These are phyloP conservation scores for Zymoseptoria brevis DNA, from an alignment of 2,329 filamentous ascomycete genomes.

Conservation along the genomic window DNA sequence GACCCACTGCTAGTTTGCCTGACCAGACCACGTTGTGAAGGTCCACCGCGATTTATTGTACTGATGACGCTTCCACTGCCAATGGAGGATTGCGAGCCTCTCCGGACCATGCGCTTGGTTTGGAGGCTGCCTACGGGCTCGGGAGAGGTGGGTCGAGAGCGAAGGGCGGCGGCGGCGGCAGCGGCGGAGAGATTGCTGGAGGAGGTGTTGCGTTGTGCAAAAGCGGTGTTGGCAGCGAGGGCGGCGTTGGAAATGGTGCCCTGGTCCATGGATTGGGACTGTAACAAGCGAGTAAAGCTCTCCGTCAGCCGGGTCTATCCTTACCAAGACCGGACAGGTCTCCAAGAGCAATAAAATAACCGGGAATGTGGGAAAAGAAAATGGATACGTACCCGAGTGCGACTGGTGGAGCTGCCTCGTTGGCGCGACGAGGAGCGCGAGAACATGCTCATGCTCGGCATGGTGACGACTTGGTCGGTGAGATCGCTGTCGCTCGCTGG, in stretches of 20 bases:
- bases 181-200: conserved; percentile 67
- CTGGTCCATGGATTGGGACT: conserved; percentile 43
- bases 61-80: conserved; percentile 38
- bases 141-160: conserved; percentile 67
- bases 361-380: neutral
- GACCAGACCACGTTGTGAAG: conserved; percentile 44
- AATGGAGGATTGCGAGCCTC: conserved; percentile 64
- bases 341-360: neutral
- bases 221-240: conserved; percentile 68
- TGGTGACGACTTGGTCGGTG: neutral
- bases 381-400: neutral
- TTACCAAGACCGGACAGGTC: neutral
- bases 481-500: too few relatives aligned
- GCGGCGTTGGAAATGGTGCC: conserved; percentile 65
- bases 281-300: neutral
- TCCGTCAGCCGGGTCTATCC: conserved; percentile 1
- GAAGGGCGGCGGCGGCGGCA: conserved; percentile 77
- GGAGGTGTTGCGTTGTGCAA: conserved; percentile 54
- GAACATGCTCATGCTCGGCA: conserved; percentile 8
- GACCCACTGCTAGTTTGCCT: conserved; percentile 65
- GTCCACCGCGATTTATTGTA: conserved; percentile 19
- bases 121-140: conserved; percentile 74
- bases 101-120: conserved; percentile 74
- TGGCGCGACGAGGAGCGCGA: conserved; percentile 8
- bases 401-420: conserved; percentile 13